These are phyloP conservation scores for Calonectria hawksworthii DNA, from an alignment of 2,329 filamentous ascomycete species.

Conservation along the genomic window DNA sequence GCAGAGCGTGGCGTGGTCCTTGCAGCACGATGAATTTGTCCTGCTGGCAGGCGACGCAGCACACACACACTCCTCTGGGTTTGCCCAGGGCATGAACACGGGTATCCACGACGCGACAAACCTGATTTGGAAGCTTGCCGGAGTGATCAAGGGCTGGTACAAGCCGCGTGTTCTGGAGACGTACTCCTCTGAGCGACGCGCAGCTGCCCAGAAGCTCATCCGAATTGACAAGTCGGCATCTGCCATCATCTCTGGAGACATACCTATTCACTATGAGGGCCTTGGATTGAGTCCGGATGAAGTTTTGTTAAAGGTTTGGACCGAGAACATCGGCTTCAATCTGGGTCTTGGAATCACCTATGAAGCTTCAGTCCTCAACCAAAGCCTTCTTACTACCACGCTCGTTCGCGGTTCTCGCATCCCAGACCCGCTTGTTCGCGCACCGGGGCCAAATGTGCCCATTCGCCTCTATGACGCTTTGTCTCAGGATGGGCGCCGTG, in stretches of 20 bases:
- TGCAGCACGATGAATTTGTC: neutral
- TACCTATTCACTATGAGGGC: constrained; percentile 54
- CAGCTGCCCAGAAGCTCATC: constrained; percentile 55
- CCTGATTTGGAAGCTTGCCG: constrained; percentile 63
- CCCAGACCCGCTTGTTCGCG: neutral
- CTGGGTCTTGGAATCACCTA: constrained; percentile 73
- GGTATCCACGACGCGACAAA: constrained; percentile 65
- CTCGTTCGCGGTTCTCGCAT: neutral
- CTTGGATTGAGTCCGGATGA: neutral
- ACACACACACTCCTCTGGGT: constrained; percentile 62
- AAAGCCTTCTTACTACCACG: neutral
- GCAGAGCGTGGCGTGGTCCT: neutral
- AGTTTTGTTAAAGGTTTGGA: neutral
- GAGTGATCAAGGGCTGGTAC: constrained; percentile 39
- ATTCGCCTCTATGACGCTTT: neutral
- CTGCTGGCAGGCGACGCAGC: constrained; percentile 59
- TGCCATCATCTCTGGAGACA: constrained; percentile 55
- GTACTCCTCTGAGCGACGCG: constrained; percentile 55
- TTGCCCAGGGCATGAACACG: constrained; percentile 66
- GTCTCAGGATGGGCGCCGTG: neutral
- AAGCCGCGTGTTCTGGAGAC: constrained; percentile 51
- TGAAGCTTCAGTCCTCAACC: constrained; percentile 7
- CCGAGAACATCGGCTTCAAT: constrained; percentile 63
- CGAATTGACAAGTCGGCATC: constrained; percentile 56
- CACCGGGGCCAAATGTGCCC: neutral